A percentile compares a stretch with the other conserved stretches of the same genome.
Evolutionary conservation across 441 rosid species (phyloP).

Genomic region (Rhodomyrtus psidioides): DNA sequence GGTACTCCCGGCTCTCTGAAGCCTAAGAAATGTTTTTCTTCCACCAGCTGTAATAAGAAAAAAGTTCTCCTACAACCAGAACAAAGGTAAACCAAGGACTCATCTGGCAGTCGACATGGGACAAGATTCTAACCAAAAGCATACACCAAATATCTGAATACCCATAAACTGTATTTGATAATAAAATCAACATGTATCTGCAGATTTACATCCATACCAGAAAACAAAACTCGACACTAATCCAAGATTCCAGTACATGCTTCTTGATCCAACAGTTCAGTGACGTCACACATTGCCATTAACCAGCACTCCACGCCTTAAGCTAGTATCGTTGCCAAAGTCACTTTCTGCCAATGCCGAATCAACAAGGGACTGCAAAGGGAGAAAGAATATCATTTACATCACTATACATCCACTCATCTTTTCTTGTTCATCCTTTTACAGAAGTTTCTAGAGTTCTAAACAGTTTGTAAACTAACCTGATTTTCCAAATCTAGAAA

Average conservation of each 20-base stretch:
- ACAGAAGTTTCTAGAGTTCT: not conserved
- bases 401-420: not conserved
- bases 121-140: not conserved
- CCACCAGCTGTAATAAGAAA: not conserved
- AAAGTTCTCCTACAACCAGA: not conserved
- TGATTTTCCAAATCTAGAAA: not conserved
- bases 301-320: conserved; percentile 19
- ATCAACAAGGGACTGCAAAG: conserved; percentile 47
- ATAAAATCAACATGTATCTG: not conserved
- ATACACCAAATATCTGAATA: not conserved
- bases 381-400: not conserved
- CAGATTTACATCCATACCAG: not conserved
- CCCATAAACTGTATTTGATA: not conserved
- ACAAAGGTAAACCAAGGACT: not conserved
- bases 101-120: not conserved
- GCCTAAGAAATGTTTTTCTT: not conserved
- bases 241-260: not conserved
- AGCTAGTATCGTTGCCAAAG: conserved; percentile 20
- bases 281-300: conserved; percentile 18
- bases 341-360: conserved; percentile 27
- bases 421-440: not conserved
- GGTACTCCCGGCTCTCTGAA: not conserved
- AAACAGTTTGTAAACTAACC: not conserved
- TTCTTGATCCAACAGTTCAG: not conserved
- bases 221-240: not conserved